Conservation (phyloP, 2,329 filamentous ascomycete species). For the Trichoderma endophyticum region DNA sequence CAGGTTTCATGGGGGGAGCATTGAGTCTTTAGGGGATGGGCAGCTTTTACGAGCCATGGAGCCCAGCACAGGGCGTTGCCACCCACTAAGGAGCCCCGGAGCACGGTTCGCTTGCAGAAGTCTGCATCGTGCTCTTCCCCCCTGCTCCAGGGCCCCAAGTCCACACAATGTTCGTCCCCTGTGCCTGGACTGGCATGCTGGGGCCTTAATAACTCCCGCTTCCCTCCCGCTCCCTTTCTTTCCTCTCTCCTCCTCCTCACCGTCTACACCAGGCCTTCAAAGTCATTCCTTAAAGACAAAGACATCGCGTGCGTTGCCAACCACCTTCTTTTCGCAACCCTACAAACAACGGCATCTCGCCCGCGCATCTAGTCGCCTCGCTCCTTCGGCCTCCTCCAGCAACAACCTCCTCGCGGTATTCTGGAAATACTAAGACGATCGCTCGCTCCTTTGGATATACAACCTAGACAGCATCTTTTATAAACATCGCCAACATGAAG, state of each 20-base stretch:
- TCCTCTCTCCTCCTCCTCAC: slow-evolving; percentile 15
- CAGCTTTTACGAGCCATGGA: neutral
- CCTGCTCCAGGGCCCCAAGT: neutral
- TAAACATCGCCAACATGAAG: slow-evolving; percentile 37
- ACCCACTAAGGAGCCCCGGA: neutral
- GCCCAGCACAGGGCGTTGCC: neutral
- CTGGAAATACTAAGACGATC: slow-evolving; percentile 20
- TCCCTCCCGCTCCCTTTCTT: slow-evolving; percentile 18
- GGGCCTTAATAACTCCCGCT: slow-evolving; percentile 25
- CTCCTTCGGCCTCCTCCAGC: slow-evolving; percentile 9
- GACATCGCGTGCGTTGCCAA: slow-evolving; percentile 16
- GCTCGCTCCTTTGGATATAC: slow-evolving; percentile 5
- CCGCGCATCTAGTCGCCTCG: slow-evolving; percentile 17
- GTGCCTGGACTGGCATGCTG: neutral
- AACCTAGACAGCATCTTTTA: slow-evolving; percentile 3
- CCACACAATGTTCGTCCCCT: neutral
- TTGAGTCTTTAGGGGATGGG: neutral
- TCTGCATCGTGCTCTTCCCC: neutral
- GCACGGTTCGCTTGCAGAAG: neutral
- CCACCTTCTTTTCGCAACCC: slow-evolving; percentile 18
- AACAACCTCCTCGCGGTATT: slow-evolving; percentile 18
- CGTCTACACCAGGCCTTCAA: slow-evolving; percentile 19
- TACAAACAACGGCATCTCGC: neutral
- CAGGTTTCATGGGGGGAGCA: neutral
- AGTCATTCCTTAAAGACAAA: slow-evolving; percentile 25